Evolutionary conservation across 371 early-diverging fungal genomes (phyloP), one percentile per base, ranked within the genome.

Genomic region (Apophysomyces trapeziformis): DNA sequence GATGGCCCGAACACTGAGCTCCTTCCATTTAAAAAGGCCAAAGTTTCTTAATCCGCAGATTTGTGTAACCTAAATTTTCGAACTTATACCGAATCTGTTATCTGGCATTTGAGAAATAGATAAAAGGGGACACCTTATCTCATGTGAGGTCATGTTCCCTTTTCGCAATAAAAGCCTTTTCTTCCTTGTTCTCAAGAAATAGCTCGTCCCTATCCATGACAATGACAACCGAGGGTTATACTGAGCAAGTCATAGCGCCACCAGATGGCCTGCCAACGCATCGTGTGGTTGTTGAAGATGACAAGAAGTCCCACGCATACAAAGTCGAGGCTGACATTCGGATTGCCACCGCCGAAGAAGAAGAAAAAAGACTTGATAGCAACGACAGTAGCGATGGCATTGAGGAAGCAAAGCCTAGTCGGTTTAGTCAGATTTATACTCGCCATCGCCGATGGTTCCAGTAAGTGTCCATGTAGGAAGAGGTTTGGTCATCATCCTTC

Each of bases 101-200:
- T 50, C 54, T 50, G n/a, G 7, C 54, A 21, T 21, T 41, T 41
- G 35, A 9, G 32, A 60, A 41, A 60, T 38, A 60, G 38, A 60
- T 37, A 41, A 60, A 39, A 60, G 36, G 32, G 14, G 16, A 60
- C 38, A 60, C 44, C 60, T 38, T 60, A 60, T 41, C 44, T 21
- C 39, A 41, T n/a, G 60, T 60, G 44, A 13, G n/a, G 26, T 41
- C 38, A 39, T 18, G 38, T 41, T n/a, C 5, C 14, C 5, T 36
- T 36, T 7, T 18, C 7, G 5, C n/a, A n/a, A 3, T 38, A 58
- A 58, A 58, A 58, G 13, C 37, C 32, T 36, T 39, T 58, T 32
- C n/a, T 38, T n/a, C 47, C 18, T 58, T 58, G 7, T 38, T 13
- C 58, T 37, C 13, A 41, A 41, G 32, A 26, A 26, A 18, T 32